phyloP scores from a whole-genome alignment of 768 basidiomycete species.

The Trametes elegans region DNA sequence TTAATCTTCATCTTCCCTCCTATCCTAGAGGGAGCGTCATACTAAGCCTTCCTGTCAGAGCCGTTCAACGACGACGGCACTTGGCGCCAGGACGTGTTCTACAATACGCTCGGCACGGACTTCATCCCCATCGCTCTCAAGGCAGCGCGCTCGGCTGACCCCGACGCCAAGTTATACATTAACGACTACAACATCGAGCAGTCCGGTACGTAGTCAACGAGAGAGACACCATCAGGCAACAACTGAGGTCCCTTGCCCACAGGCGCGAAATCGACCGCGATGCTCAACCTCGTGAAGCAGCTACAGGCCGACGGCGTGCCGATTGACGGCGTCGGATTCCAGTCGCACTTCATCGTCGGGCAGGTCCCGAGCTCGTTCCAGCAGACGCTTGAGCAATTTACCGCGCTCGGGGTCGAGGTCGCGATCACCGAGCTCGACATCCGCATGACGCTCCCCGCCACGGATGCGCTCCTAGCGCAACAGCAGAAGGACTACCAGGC shows the following conservation, averaged over 20 bases:
- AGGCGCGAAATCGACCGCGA: constrained; percentile 53
- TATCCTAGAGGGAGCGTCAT: not conserved
- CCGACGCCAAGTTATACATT: constrained; percentile 55
- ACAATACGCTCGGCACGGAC: constrained; percentile 43
- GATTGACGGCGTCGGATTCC: constrained; percentile 60
- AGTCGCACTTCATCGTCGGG: constrained; percentile 60
- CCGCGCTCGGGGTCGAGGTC: constrained; percentile 61
- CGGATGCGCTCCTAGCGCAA: constrained; percentile 46
- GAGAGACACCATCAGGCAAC: not conserved
- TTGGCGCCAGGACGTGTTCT: constrained; percentile 52
- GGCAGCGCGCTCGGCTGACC: constrained; percentile 55
- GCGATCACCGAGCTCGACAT: constrained; percentile 71
- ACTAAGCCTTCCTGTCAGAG: constrained; percentile 23
- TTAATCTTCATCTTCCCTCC: not conserved
- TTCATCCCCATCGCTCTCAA: constrained; percentile 52
- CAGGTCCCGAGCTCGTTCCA: constrained; percentile 46
- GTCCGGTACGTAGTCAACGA: constrained; percentile 12
- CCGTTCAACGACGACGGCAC: constrained; percentile 63
- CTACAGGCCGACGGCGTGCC: constrained; percentile 49
- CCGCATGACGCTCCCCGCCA: constrained; percentile 55
- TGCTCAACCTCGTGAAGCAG: constrained; percentile 49
- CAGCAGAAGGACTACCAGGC: constrained; percentile 57
- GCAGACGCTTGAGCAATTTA: constrained; percentile 49
- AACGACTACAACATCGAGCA: constrained; percentile 39
- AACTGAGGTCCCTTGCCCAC: not conserved